phyloP scores from a whole-genome alignment of 331 rosid species.

The Rhamnella rubrinervis region DNA sequence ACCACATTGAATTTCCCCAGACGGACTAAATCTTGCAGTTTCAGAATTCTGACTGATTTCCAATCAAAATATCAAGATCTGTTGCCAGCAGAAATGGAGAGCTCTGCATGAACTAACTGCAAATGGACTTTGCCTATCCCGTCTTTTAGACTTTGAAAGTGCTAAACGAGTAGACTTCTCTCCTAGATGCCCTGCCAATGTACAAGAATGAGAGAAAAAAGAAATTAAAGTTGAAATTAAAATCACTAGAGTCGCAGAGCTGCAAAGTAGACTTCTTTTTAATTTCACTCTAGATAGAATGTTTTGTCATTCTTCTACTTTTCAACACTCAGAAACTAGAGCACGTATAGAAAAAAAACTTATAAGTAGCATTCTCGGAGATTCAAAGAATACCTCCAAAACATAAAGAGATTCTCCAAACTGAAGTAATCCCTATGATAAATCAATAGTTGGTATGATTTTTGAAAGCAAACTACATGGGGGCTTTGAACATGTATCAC shows the following conservation, averaged over 20 bases:
- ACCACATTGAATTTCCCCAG: slow-evolving; percentile 7
- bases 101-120: no score
- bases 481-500: slow-evolving; percentile 48
- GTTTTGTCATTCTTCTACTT: no score
- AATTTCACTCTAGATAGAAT: no score
- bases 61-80: not conserved
- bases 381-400: slow-evolving; percentile 36
- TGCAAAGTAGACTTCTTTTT: no score
- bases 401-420: slow-evolving; percentile 35
- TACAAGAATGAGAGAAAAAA: no score
- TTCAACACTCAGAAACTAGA: not conserved
- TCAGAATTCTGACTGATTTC: slow-evolving; percentile 7
- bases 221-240: no score
- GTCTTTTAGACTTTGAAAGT: no score
- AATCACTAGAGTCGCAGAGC: no score
- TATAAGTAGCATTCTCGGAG: not conserved
- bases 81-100: no score
- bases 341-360: not conserved
- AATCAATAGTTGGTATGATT: slow-evolving; percentile 75
- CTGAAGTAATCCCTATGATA: slow-evolving; percentile 39
- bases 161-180: slow-evolving; percentile 1
- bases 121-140: no score
- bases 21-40: not conserved
- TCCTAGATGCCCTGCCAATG: not conserved
- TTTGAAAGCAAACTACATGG: slow-evolving; percentile 62